Conservation (phyloP, 495 filamentous ascomycete genomes). For the Parathielavia hyrcaniae region DNA sequence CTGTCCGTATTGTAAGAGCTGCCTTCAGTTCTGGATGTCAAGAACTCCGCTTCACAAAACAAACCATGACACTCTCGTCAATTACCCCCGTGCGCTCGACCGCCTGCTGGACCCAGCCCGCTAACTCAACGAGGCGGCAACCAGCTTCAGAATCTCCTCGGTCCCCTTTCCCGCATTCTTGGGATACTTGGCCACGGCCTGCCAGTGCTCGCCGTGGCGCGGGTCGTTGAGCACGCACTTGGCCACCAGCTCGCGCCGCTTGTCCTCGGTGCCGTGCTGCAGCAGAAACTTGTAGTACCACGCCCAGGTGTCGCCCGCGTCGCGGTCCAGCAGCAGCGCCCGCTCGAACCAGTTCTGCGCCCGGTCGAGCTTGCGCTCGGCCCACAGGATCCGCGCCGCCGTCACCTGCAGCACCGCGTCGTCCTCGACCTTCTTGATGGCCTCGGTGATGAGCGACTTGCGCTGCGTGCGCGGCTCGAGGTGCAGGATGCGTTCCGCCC, state of each 20-base stretch:
- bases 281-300: slow-evolving; percentile 94
- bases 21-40: neutral
- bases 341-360: slow-evolving; percentile 96
- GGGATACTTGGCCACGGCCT: slow-evolving; percentile 76
- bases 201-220: slow-evolving; percentile 90
- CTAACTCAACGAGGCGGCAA: slow-evolving; percentile 42
- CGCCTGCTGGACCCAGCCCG: neutral
- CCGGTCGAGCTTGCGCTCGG: slow-evolving; percentile 72
- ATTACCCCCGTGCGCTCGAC: neutral
- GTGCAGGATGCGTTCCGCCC: slow-evolving; percentile 90
- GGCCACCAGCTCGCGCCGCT: slow-evolving; percentile 67
- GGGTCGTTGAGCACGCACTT: slow-evolving; percentile 76
- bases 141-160: slow-evolving; percentile 77
- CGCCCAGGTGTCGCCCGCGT: slow-evolving; percentile 90
- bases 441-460: slow-evolving; percentile 82
- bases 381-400: slow-evolving; percentile 52
- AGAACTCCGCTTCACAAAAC: slow-evolving; percentile 4
- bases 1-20: neutral
- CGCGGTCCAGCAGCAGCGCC: slow-evolving; percentile 76
- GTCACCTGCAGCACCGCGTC: slow-evolving; percentile 73
- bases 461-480: slow-evolving; percentile 87
- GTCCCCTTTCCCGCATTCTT: slow-evolving; percentile 62
- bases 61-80: neutral
- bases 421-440: slow-evolving; percentile 93
- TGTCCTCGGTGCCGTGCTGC: slow-evolving; percentile 90